phyloP scores from a whole-genome alignment of 495 filamentous ascomycete species.

The Astrothelium subdiscretum region DNA sequence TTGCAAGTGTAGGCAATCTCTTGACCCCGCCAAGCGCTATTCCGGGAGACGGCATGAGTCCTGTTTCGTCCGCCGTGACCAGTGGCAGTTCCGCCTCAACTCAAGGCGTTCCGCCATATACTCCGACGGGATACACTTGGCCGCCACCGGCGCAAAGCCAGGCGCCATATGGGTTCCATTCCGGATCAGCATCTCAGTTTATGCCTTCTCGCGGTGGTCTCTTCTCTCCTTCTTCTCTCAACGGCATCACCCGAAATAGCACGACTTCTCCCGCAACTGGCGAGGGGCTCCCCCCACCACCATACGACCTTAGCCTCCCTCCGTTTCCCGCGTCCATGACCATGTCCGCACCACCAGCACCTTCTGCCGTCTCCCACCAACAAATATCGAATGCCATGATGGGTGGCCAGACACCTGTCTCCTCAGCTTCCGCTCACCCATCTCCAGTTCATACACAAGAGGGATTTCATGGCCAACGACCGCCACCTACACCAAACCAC shows the following conservation, averaged over 20 bases:
- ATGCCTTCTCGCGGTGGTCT: slow-evolving; percentile 36
- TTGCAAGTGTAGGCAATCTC: slow-evolving; percentile 48
- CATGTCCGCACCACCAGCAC: slow-evolving; percentile 20
- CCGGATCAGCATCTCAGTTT: slow-evolving; percentile 36
- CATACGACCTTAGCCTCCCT: slow-evolving; percentile 50
- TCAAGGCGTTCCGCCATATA: slow-evolving; percentile 33
- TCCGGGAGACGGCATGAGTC: slow-evolving; percentile 51
- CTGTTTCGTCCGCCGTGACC: slow-evolving; percentile 46
- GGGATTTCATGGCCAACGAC: slow-evolving; percentile 41
- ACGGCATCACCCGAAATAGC: slow-evolving; percentile 32
- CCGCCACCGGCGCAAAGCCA: slow-evolving; percentile 34
- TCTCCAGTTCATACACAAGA: slow-evolving; percentile 52
- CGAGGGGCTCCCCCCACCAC: slow-evolving; percentile 43
- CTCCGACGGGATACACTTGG: slow-evolving; percentile 36
- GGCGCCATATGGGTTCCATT: slow-evolving; percentile 41
- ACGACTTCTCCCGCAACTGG: slow-evolving; percentile 39
- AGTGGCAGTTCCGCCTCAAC: slow-evolving; percentile 42
- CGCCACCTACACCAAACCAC: slow-evolving; percentile 47
- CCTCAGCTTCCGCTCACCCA: slow-evolving; percentile 47
- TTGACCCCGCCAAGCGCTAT: slow-evolving; percentile 52
- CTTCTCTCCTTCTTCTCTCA: slow-evolving; percentile 44
- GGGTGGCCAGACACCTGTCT: slow-evolving; percentile 31
- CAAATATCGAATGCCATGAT: slow-evolving; percentile 32
- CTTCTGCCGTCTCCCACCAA: slow-evolving; percentile 16
- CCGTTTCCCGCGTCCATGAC: slow-evolving; percentile 43